Evolutionary conservation across 1,284 basidiomycete genomes (phyloP), one percentile per base, ranked within the genome.

Genomic region (Cryptococcus sp.): DNA sequence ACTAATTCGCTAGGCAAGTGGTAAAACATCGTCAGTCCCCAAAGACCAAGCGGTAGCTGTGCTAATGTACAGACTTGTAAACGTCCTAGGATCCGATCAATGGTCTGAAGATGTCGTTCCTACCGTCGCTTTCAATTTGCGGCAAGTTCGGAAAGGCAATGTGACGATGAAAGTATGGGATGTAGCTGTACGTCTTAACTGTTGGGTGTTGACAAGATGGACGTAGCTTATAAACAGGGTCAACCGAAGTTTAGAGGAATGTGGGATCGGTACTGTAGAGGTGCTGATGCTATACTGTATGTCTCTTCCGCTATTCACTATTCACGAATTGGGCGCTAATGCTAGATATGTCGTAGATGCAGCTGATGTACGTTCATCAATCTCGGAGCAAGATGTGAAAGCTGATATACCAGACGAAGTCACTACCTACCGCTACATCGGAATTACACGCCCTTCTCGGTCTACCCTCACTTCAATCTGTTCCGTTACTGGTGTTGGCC

Each of bases 131-230:
- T 96, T 91, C 79, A 92, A 92, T 66, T 65, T 78, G 37, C 60
- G 72, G 14, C 70, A 67, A 72, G 84, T 96, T 18, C 81, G 86
- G 57, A 91, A 88, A 62, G 91, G 91, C 3, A 93, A 91, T 59
- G 85, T 93, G 1, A 91, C 87, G 0, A 79, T 97, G 73, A 93
- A 91, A 74, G 84, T 97, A 45, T 97, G 92, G 92, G 92, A 96
- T 72, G 88, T 96, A 57, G 91, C 90, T 63, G 72, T 72, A 60
- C 68, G 66, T 68, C 0, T n/a, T 24, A n/a, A 18, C 46, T 11
- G 16, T 24, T 25, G 16, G 22, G 37, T 9, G n/a, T 18, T 21
- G 19, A 83, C 84, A 56, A 55, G 79, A 23, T 28, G n/a, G 24
- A 44, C 28, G 19, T n/a, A 44, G 9, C 24, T 34, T 37, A 13